Percentiles rank a stretch among this genome's conserved stretches.
These are phyloP conservation scores for Lyophyllum decastes DNA, from an alignment of 768 basidiomycete species.

Conservation along the genomic window DNA sequence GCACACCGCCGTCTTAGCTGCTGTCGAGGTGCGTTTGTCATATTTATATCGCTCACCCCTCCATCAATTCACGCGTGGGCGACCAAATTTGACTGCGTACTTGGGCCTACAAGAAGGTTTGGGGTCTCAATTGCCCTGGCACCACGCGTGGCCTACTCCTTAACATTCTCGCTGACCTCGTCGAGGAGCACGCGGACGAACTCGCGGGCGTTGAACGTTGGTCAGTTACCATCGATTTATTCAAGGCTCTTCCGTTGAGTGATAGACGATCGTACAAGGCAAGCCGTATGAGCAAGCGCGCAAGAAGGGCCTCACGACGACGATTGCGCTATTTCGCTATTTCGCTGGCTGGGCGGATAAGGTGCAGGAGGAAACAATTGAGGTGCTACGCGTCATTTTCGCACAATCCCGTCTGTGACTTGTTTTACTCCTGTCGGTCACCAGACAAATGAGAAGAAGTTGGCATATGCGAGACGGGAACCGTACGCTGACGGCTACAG, in stretches of 20 bases:
- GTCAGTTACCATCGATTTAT: constrained; percentile 20
- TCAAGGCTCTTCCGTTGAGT: background rate
- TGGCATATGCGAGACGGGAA: constrained; percentile 71
- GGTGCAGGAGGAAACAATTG: constrained; percentile 59
- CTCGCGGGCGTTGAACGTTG: constrained; percentile 62
- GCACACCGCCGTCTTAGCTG: background rate
- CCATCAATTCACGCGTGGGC: too few species aligned
- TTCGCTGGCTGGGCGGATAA: constrained; percentile 86
- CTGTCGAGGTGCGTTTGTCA: background rate
- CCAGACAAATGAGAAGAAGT: constrained; percentile 54
- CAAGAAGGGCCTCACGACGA: constrained; percentile 40
- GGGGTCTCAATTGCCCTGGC: constrained; percentile 60
- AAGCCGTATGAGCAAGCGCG: background rate
- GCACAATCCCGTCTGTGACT: background rate
- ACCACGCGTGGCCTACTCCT: constrained; percentile 49
- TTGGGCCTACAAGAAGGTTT: constrained; percentile 41
- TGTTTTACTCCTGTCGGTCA: background rate
- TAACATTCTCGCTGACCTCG: constrained; percentile 52
- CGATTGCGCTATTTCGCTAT: constrained; percentile 55
- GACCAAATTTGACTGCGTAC: background rate
- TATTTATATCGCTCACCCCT: background rate
- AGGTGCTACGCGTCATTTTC: constrained; percentile 24
- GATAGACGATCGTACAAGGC: background rate
- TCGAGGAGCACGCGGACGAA: constrained; percentile 55
- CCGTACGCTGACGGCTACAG: constrained; percentile 53